A percentile compares a stretch with the other conserved stretches of the same genome.
phyloP scores from a whole-genome alignment of 768 basidiomycete genomes.

The Pleurotus citrinopileatus region DNA sequence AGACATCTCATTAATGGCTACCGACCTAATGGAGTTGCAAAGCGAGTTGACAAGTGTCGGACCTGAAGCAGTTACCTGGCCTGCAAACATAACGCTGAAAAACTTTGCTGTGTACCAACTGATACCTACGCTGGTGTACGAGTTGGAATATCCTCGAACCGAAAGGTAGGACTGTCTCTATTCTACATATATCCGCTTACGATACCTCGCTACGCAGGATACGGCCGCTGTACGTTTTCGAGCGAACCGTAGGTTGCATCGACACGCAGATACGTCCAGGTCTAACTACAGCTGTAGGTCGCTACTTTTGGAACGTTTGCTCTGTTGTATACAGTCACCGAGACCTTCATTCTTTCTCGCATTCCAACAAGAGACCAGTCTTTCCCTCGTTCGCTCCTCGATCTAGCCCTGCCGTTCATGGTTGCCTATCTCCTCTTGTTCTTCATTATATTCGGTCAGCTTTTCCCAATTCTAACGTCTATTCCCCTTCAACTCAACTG shows the following conservation, averaged over 20 bases:
- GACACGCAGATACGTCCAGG: not conserved
- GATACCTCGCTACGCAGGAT: slow-evolving; percentile 34
- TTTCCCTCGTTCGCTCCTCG: slow-evolving; percentile 73
- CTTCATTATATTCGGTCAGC: slow-evolving; percentile 79
- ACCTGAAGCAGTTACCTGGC: slow-evolving; percentile 68
- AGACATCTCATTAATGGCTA: slow-evolving; percentile 65
- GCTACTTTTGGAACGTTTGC: slow-evolving; percentile 97
- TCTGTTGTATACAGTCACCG: slow-evolving; percentile 89
- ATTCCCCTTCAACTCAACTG: not conserved
- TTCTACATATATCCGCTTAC: not conserved
- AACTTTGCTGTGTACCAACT: slow-evolving; percentile 87
- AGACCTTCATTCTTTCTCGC: slow-evolving; percentile 89
- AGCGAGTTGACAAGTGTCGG: slow-evolving; percentile 76
- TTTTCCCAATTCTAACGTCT: not conserved
- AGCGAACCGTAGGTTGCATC: slow-evolving; percentile 52
- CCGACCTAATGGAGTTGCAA: slow-evolving; percentile 72
- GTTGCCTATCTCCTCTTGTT: slow-evolving; percentile 85
- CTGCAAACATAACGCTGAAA: slow-evolving; percentile 76
- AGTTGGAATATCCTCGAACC: slow-evolving; percentile 94
- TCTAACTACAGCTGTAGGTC: slow-evolving; percentile 45
- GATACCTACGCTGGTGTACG: slow-evolving; percentile 92
- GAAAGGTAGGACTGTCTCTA: slow-evolving; percentile 49
- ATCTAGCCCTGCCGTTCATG: slow-evolving; percentile 93
- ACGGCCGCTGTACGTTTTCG: slow-evolving; percentile 79
- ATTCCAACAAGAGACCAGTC: slow-evolving; percentile 67